These are phyloP conservation scores for Suillus americanus DNA, from an alignment of 768 basidiomycete species.

Conservation along the genomic window DNA sequence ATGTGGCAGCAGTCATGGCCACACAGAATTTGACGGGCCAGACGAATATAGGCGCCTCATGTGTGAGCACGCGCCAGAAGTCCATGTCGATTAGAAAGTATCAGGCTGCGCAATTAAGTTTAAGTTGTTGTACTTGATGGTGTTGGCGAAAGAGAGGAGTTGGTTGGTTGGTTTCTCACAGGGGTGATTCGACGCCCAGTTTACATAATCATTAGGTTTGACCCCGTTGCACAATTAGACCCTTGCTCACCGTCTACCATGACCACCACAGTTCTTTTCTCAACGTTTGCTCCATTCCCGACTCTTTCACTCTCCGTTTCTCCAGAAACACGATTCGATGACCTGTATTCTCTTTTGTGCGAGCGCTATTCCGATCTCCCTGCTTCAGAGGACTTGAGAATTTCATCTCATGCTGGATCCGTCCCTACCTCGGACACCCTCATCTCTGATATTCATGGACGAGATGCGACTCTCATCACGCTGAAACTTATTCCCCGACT, in stretches of 20 bases:
- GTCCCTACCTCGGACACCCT: conserved; percentile 28
- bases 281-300: conserved; percentile 61
- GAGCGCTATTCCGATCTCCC: conserved; percentile 51
- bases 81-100: conserved; percentile 12
- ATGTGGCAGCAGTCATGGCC: conserved; percentile 47
- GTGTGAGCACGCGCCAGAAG: conserved; percentile 10
- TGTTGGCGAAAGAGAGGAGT: background rate
- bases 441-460: conserved; percentile 36
- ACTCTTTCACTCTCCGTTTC: conserved; percentile 50
- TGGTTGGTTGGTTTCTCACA: background rate
- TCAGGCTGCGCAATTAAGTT: background rate
- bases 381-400: conserved; percentile 35
- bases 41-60: conserved; percentile 37
- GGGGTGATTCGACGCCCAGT: background rate
- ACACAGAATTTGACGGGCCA: conserved; percentile 69
- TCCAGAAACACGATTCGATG: conserved; percentile 37
- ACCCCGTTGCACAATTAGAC: conserved; percentile 8
- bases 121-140: background rate
- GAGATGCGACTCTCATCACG: conserved; percentile 46
- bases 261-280: conserved; percentile 55
- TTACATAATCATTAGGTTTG: conserved; percentile 9
- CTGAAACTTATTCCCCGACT: conserved; percentile 75
- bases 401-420: conserved; percentile 41
- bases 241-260: conserved; percentile 26
- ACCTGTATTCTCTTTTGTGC: conserved; percentile 43